Evolutionary conservation across 2,329 filamentous ascomycete species (phyloP).

Genomic region (Fusarium sp.): DNA sequence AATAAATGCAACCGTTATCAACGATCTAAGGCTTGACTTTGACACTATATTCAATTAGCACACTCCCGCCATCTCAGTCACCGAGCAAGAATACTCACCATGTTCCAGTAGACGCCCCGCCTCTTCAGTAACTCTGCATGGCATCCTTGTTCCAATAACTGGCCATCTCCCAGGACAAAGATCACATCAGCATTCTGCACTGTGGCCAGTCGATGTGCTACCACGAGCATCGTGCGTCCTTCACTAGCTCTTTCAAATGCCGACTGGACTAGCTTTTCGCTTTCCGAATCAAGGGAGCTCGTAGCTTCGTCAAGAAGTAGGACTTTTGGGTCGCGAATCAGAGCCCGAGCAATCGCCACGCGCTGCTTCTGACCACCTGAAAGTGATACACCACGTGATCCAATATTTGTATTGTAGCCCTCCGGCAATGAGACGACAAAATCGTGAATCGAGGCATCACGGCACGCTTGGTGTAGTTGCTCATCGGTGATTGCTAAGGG

Average conservation of each 20-base stretch:
- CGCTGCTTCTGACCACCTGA: conserved; percentile 80
- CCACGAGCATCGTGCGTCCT: conserved; percentile 74
- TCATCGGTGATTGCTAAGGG: conserved; percentile 62
- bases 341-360: conserved; percentile 73
- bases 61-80: not conserved
- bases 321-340: conserved; percentile 71
- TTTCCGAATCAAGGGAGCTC: conserved; percentile 72
- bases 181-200: conserved; percentile 84
- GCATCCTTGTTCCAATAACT: conserved; percentile 63
- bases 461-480: conserved; percentile 61
- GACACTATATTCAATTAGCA: conserved; percentile 57
- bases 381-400: conserved; percentile 71
- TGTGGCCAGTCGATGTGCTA: conserved; percentile 80
- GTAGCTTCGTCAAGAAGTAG: conserved; percentile 79
- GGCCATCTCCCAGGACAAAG: conserved; percentile 76
- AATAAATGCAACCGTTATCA: conserved; percentile 39
- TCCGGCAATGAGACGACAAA: conserved; percentile 74
- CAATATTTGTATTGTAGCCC: conserved; percentile 74
- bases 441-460: conserved; percentile 74
- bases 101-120: conserved; percentile 65
- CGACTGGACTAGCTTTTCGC: conserved; percentile 69
- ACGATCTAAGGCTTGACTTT: conserved; percentile 66
- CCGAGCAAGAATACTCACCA: conserved; percentile 54
- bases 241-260: conserved; percentile 72
- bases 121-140: conserved; percentile 61